phyloP scores from a whole-genome alignment of 2,329 filamentous ascomycete species.

The Colletotrichum eleusines region DNA sequence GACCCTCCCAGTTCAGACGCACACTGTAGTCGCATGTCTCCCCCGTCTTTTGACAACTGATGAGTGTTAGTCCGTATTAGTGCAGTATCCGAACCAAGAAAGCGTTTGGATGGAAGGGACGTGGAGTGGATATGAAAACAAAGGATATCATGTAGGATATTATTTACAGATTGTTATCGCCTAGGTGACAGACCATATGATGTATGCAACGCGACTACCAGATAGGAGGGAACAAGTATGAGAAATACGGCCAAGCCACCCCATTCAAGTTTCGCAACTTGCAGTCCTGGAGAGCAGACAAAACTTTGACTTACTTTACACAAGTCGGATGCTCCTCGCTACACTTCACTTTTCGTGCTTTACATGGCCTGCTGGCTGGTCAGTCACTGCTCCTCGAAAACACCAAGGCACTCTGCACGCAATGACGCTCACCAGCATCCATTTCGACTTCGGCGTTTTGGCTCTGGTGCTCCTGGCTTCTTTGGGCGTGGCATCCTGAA shows the following conservation, averaged over 20 bases:
- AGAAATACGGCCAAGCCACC: not conserved
- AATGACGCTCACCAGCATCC: slow-evolving; percentile 57
- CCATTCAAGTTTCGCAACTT: not conserved
- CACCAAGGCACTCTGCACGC: not conserved
- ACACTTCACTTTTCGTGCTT: slow-evolving; percentile 79
- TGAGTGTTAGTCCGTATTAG: not conserved
- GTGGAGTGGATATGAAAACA: not conserved
- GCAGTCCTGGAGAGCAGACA: not conserved
- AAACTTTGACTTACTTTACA: slow-evolving; percentile 63
- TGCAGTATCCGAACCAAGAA: not conserved
- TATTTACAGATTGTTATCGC: not conserved
- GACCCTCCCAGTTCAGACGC: slow-evolving; percentile 83
- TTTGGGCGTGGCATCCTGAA: slow-evolving; percentile 57
- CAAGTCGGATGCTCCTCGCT: slow-evolving; percentile 82
- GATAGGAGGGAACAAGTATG: too few species aligned
- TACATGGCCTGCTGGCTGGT: slow-evolving; percentile 76
- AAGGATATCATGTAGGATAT: not conserved
- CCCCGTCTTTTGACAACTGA: slow-evolving; percentile 74
- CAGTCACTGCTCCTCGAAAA: not conserved
- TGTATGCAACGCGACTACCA: not conserved
- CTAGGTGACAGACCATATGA: not conserved
- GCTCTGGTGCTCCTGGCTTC: slow-evolving; percentile 57
- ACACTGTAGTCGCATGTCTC: slow-evolving; percentile 86
- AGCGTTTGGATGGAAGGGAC: not conserved
- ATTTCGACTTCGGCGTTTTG: slow-evolving; percentile 59